Evolutionary conservation across 2,329 filamentous ascomycete species (phyloP), one percentile per base, ranked within the genome.

Genomic region (Chrysosporium keratinophilum): DNA sequence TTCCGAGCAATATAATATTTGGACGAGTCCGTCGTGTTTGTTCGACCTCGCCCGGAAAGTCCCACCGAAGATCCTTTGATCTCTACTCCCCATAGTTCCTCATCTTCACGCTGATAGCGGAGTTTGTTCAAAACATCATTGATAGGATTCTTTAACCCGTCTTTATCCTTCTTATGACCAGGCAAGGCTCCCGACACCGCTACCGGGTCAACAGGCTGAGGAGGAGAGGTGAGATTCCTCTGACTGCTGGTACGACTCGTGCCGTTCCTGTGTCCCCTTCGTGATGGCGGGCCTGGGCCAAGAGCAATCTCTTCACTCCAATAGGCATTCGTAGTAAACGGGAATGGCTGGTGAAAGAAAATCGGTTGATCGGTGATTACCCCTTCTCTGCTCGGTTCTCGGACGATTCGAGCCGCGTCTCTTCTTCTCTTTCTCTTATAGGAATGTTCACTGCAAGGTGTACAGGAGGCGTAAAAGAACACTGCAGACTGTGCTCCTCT

Each of bases 281-380:
- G 70, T 63, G 83, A 83, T 33, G 83, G 83, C 35, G 86, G 78
- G 2, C 80, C 82, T 1, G 90, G 90, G 0, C 90, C 90, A 71
- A 90, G 78, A 58, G 76, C 77, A 60, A 96, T 94, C 69, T 96
- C 90, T 65, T 93, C 86, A 33, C 79, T 75, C 90, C 90, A 96
- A 70, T 87, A 88, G 11, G 85, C 84, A 63, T 96, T 96, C 28
- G 88, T 95, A 63, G 83, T 84, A 62, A 88, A 93, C 0, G 88
- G 87, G 5, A 67, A 69, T 1, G 85, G 89, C 63, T 96, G 89
- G 49, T 82, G 78, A 68, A 95, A 93, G 10, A 82, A 69, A 40
- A 80, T 81, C 0, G 87, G 87, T 65, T 89, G 81, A 59, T 88
- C 81, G 54, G 67, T 69, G n/a, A 74, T 58, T 33, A 72, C 58